Evolutionary conservation across 2,329 filamentous ascomycete species (phyloP), one percentile per base, ranked within the genome.

Genomic region (Sclerotinia spermophila): DNA sequence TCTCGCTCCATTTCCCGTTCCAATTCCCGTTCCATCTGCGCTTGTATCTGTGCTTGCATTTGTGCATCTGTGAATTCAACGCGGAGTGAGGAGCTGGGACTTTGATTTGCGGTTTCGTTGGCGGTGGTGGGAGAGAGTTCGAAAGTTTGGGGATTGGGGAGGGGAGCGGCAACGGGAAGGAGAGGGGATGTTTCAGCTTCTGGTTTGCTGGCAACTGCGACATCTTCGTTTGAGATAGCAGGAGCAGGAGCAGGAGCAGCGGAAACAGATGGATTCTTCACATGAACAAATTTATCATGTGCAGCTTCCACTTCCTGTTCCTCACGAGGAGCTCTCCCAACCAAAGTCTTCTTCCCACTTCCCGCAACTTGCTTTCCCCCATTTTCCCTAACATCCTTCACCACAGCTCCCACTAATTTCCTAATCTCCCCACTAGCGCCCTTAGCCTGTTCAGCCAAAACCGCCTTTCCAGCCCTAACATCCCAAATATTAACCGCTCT

Each of bases 401-500:
- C 61, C 15, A 64, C 61, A 8, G 44, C 61, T 6, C 61, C 61
- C 30, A 64, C 61, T 33, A 64, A 38, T n/a, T 64, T 64, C 19
- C 44, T 35, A 27, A 64, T 64, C 44, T 64, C 61, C 6, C 61
- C 61, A 51, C 61, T 64, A 27, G 61, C 61, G 13, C 61, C 61
- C 24, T 64, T 64, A 2, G 61, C 61, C 24, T 64, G 61, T n/a
- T 64, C 61, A 5, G 61, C 61, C 15, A 64, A 38, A 51, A 64
- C 61, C 7, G 61, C 61, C 33, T 64, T 64, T 11, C 61, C 61
- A 21, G 61, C 61, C 33, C 61, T 64, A 7, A 64, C 61, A 33
- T 69, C 60, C 67, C 67, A 69, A 33, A 69, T 69, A 42, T 69
- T 69, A 2, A 69, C 58, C 35, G 67, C 67, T 1, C 67, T 27